Evolutionary conservation across 306 rosid genomes (phyloP).

Genomic region (Leucaena leucocephala): DNA sequence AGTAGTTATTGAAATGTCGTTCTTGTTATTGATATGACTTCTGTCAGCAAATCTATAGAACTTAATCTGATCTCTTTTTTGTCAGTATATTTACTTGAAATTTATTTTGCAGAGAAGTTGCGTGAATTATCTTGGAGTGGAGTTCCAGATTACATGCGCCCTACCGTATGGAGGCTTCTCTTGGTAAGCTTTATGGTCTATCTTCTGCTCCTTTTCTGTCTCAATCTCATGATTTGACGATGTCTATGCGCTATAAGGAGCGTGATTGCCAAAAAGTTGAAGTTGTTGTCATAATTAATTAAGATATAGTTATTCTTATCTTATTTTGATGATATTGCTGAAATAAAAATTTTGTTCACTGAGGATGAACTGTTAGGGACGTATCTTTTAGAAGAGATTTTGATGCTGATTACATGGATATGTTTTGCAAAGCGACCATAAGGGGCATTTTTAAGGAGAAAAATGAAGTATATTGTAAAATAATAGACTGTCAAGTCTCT

Average conservation of each 20-base stretch:
- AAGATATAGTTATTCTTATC: conserved; percentile 33
- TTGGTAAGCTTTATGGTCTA: conserved; percentile 58
- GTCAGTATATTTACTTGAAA: conserved; percentile 14
- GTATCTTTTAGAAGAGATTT: conserved; percentile 24
- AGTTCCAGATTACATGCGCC: conserved; percentile 78
- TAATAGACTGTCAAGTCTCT: background rate
- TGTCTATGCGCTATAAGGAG: conserved; percentile 10
- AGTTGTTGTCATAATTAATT: conserved; percentile 7
- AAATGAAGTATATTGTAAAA: conserved; percentile 27
- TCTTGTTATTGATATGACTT: background rate
- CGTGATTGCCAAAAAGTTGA: background rate
- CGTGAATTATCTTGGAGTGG: conserved; percentile 95
- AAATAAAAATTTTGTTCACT: background rate
- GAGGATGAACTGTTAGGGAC: conserved; percentile 11
- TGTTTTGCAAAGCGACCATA: conserved; percentile 29
- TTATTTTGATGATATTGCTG: conserved; percentile 25
- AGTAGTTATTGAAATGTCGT: background rate
- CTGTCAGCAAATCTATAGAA: background rate
- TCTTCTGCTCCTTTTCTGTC: conserved; percentile 28
- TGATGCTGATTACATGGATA: conserved; percentile 20
- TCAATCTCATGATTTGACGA: conserved; percentile 7
- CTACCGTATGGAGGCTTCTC: conserved; percentile 82
- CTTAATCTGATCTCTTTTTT: background rate
- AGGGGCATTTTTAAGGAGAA: background rate
- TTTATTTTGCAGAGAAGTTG: conserved; percentile 65